phyloP scores from a whole-genome alignment of 257 asterid species.

The Knoxia roxburghii region DNA sequence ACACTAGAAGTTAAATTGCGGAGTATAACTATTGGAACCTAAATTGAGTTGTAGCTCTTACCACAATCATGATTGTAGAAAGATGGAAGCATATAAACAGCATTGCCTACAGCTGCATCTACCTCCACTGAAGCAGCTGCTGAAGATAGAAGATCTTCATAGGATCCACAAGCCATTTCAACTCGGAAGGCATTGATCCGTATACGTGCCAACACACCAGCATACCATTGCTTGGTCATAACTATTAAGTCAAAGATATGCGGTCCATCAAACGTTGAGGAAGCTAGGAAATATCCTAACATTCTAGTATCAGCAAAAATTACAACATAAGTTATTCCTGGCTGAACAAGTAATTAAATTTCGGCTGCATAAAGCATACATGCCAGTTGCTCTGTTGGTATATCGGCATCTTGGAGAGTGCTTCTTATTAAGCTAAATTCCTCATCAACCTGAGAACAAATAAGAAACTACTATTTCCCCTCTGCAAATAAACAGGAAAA shows the following conservation, averaged over 20 bases:
- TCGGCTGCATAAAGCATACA: constrained; percentile 55
- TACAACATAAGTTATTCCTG: constrained; percentile 1
- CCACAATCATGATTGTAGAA: constrained; percentile 92
- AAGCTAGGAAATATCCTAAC: background rate
- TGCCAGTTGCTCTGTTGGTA: constrained; percentile 37
- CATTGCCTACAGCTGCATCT: constrained; percentile 84
- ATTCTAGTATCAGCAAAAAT: background rate
- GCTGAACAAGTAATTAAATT: background rate
- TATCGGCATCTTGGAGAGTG: constrained; percentile 42
- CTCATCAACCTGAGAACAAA: constrained; percentile 50
- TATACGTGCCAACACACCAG: constrained; percentile 61
- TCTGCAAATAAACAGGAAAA: background rate
- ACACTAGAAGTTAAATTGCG: background rate
- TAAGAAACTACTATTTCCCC: background rate
- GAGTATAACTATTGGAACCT: constrained; percentile 3
- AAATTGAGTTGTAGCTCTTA: constrained; percentile 29
- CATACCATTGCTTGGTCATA: constrained; percentile 81
- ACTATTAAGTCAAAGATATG: constrained; percentile 51
- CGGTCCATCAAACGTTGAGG: background rate
- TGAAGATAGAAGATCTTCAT: constrained; percentile 63
- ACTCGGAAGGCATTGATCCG: constrained; percentile 83
- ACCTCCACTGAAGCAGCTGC: constrained; percentile 80
- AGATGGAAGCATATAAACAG: constrained; percentile 73
- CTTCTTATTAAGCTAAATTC: constrained; percentile 50
- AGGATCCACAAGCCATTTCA: constrained; percentile 62